Conservation (phyloP, 306 rosid genomes). For the peach (Prunus persica) region DNA sequence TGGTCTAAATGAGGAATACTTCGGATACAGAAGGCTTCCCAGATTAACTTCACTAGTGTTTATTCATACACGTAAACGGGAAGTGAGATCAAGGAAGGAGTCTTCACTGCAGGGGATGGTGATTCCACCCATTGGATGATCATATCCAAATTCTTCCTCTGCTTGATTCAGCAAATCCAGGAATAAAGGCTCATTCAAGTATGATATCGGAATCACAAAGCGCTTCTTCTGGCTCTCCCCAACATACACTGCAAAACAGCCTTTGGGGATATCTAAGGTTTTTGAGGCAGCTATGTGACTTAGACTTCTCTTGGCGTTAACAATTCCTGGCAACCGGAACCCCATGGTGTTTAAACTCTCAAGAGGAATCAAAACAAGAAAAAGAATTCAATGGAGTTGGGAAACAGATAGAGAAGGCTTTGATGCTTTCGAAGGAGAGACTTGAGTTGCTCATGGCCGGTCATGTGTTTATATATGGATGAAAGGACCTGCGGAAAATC, state of each 20-base stretch:
- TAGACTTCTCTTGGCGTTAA: background rate
- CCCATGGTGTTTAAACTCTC: background rate
- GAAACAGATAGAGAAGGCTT: background rate
- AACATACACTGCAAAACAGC: constrained; percentile 14
- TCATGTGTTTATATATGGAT: background rate
- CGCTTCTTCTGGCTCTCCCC: background rate
- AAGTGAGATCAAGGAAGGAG: constrained; percentile 16
- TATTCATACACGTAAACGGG: background rate
- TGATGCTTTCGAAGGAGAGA: background rate
- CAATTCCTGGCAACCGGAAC: background rate
- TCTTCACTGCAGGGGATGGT: constrained; percentile 17
- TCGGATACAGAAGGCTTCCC: too few species aligned
- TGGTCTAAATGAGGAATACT: too few species aligned
- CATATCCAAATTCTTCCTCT: too few species aligned
- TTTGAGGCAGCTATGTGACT: background rate
- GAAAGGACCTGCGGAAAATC: background rate
- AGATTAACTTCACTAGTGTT: too few species aligned
- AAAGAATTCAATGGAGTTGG: background rate
- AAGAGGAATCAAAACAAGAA: background rate
- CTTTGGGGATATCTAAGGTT: constrained; percentile 13
- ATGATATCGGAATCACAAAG: too few species aligned
- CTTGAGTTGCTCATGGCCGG: constrained; percentile 1
- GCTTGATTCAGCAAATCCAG: too few species aligned
- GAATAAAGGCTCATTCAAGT: too few species aligned
- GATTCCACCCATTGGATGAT: constrained; percentile 8